Percentiles rank a stretch among this genome's conserved stretches.
Evolutionary conservation across 176 grass and related monocot species (phyloP).

Genomic region (Aegilops speltoides): DNA sequence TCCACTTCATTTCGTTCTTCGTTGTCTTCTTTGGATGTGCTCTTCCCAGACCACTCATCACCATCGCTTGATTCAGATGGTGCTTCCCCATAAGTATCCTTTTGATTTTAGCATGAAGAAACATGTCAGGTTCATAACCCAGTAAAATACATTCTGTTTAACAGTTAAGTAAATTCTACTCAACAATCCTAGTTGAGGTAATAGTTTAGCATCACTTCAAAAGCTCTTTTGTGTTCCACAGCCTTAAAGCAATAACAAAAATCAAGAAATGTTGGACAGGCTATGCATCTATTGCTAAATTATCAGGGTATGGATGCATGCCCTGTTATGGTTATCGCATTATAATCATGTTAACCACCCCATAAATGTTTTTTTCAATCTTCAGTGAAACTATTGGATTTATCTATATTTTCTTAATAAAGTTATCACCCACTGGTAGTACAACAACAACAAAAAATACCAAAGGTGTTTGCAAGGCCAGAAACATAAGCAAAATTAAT

Average conservation of each 20-base stretch:
- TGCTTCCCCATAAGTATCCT: conserved; percentile 60
- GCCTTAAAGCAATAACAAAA: conserved; percentile 6
- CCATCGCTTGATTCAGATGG: conserved; percentile 59
- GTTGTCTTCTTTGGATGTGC: conserved; percentile 19
- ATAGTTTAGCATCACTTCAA: not conserved
- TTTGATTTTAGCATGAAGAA: conserved; percentile 45
- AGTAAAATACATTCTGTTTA: conserved; percentile 6
- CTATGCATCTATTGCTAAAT: not conserved
- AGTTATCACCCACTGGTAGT: not conserved
- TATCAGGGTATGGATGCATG: not conserved
- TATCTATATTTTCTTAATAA: conserved; percentile 20
- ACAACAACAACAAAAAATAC: not conserved
- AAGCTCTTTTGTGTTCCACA: not conserved
- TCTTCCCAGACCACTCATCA: conserved; percentile 76
- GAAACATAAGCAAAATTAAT: conserved; percentile 9
- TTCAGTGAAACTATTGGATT: conserved; percentile 7
- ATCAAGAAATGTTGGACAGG: not conserved
- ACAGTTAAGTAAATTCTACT: not conserved
- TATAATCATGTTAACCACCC: not conserved
- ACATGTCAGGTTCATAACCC: conserved; percentile 24
- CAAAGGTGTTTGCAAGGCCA: not conserved
- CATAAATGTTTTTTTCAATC: not conserved
- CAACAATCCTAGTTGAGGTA: not conserved
- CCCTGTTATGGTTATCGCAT: not conserved
- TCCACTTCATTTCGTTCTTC: conserved; percentile 41